phyloP scores from a whole-genome alignment of 768 basidiomycete species.

The Hygrophoropsis aurantiaca region DNA sequence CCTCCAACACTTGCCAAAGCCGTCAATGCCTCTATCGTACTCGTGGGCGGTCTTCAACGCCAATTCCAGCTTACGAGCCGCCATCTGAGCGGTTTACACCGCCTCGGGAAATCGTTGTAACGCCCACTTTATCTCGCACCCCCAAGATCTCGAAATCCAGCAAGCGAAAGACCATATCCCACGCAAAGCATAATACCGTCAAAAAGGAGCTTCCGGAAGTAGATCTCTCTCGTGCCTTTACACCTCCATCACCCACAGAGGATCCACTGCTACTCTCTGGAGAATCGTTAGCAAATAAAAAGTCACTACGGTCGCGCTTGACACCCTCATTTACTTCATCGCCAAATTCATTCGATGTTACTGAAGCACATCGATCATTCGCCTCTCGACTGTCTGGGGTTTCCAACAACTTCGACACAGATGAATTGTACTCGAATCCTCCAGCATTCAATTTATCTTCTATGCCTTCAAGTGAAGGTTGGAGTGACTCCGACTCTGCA shows the following conservation, averaged over 20 bases:
- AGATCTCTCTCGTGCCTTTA: slow-evolving; percentile 55
- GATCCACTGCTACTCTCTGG: slow-evolving; percentile 68
- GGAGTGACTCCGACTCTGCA: slow-evolving; percentile 26
- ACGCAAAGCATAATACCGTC: slow-evolving; percentile 26
- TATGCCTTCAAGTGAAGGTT: slow-evolving; percentile 6
- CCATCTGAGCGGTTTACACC: slow-evolving; percentile 70
- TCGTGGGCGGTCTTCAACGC: slow-evolving; percentile 49
- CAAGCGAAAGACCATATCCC: slow-evolving; percentile 32
- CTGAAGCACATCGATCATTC: slow-evolving; percentile 12
- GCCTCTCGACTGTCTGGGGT: slow-evolving; percentile 19
- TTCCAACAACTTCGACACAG: neutral
- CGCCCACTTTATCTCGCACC: slow-evolving; percentile 30
- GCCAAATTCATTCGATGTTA: slow-evolving; percentile 6
- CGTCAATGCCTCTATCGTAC: slow-evolving; percentile 21
- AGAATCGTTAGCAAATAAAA: slow-evolving; percentile 29
- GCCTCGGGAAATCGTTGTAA: slow-evolving; percentile 58
- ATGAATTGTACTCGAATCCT: slow-evolving; percentile 7
- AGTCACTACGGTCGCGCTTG: slow-evolving; percentile 30
- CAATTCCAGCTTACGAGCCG: slow-evolving; percentile 65
- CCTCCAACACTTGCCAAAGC: slow-evolving; percentile 28
- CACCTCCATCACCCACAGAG: slow-evolving; percentile 74
- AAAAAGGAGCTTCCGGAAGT: slow-evolving; percentile 71
- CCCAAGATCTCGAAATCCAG: slow-evolving; percentile 35
- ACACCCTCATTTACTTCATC: slow-evolving; percentile 37
- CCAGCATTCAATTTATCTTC: slow-evolving; percentile 16